A percentile compares a stretch with the other conserved stretches of the same genome.
Evolutionary conservation across 139 green algal genomes (phyloP).

Genomic region (Klebsormidium nitens): DNA sequence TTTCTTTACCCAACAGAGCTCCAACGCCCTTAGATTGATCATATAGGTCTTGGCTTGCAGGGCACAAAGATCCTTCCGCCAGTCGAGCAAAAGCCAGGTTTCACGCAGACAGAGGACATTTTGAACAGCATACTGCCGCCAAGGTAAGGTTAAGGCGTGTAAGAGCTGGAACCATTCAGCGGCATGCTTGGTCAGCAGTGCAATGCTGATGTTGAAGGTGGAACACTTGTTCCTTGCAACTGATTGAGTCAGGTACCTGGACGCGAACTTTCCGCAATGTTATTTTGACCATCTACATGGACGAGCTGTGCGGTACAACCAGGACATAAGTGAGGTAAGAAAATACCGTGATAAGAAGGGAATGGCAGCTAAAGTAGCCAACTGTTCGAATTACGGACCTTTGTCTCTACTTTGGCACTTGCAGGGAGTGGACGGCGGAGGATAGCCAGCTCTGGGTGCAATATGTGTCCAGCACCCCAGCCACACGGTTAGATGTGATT

Average conservation of each 20-base stretch:
- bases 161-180: not conserved
- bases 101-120: conserved; percentile 79
- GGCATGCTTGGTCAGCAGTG: not conserved
- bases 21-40: not conserved
- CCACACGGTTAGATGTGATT: conserved; percentile 77
- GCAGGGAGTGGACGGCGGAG: conserved; percentile 75
- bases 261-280: not conserved
- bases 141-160: conserved; percentile 37
- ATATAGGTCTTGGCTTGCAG: not conserved
- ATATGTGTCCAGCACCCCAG: conserved; percentile 73
- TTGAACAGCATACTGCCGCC: conserved; percentile 80
- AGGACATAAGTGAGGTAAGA: no score
- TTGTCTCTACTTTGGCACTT: not conserved
- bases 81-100: conserved; percentile 60
- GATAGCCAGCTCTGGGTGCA: conserved; percentile 83
- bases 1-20: not conserved
- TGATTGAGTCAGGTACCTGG: not conserved
- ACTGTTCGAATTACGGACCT: no score
- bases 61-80: conserved; percentile 47
- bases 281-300: no score
- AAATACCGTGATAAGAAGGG: no score
- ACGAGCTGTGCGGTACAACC: no score
- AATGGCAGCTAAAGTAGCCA: no score
- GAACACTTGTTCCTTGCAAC: not conserved
- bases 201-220: not conserved